These are phyloP conservation scores for Penicillium brevicompactum DNA, from an alignment of 2,329 filamentous ascomycete species.

Conservation along the genomic window DNA sequence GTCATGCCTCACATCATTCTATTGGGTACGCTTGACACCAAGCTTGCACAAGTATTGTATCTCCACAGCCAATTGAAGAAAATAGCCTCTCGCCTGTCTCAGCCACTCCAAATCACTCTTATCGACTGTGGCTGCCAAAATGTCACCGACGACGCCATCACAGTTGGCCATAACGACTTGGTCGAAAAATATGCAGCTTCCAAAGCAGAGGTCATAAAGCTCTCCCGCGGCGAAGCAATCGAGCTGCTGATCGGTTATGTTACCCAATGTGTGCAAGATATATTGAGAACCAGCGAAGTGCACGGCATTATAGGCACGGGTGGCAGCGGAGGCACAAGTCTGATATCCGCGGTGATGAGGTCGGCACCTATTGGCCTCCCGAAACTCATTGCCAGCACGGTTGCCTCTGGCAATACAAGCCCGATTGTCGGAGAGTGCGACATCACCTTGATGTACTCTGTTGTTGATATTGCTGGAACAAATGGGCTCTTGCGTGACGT, in stretches of 20 bases:
- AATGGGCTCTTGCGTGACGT: not conserved
- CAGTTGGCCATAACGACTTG: not conserved
- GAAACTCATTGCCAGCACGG: not conserved
- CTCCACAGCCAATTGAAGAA: not conserved
- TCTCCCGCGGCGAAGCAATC: not conserved
- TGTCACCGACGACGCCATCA: not conserved
- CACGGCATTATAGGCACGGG: not conserved
- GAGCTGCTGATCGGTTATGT: not conserved
- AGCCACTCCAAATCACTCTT: not conserved
- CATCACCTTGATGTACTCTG: slow-evolving; percentile 2
- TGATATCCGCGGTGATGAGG: not conserved
- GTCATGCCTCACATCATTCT: not conserved
- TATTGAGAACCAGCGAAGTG: not conserved
- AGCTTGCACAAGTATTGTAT: not conserved
- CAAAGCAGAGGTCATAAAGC: not conserved
- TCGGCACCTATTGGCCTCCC: not conserved
- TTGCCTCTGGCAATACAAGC: not conserved
- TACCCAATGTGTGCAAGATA: not conserved
- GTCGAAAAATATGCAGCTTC: not conserved
- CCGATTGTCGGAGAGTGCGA: not conserved
- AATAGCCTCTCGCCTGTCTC: not conserved
- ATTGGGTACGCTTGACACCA: not conserved
- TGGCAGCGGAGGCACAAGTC: not conserved
- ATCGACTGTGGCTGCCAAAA: not conserved
- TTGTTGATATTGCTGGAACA: not conserved